A percentile compares a stretch with the other conserved stretches of the same genome.
Conservation (phyloP, 139 green algal genomes). For the Chlorella sp. region DNA sequence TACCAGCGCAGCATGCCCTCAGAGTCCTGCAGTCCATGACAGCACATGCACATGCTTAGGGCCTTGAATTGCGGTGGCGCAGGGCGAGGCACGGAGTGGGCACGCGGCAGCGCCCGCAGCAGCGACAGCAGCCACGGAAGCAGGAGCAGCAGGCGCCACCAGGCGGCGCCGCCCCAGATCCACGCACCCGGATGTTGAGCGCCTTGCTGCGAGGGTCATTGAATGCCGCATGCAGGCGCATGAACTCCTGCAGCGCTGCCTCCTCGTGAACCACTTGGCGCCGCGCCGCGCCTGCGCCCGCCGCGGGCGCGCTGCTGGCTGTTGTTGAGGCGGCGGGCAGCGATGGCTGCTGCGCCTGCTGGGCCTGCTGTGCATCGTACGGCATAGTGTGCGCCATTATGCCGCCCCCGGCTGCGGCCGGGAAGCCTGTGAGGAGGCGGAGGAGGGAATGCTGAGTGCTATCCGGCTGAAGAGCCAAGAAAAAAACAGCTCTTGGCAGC, state of each 20-base stretch:
- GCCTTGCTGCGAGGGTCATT: background rate
- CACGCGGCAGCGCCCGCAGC: too few species aligned
- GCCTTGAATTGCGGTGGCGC: background rate
- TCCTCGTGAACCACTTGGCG: background rate
- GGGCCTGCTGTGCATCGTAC: background rate
- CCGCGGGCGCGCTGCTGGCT: too few species aligned
- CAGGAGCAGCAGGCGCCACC: background rate
- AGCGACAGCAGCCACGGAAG: background rate
- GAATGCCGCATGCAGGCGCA: conserved; percentile 16
- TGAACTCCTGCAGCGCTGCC: background rate
- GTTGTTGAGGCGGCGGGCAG: background rate
- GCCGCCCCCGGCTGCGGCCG: too few species aligned
- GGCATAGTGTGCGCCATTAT: too few species aligned
- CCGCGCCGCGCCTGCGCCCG: background rate
- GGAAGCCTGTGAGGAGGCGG: too few species aligned
- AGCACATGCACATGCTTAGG: background rate
- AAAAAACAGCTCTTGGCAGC: too few species aligned
- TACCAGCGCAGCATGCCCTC: conserved; percentile 1
- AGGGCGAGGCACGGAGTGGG: background rate
- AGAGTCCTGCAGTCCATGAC: background rate
- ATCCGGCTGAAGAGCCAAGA: too few species aligned
- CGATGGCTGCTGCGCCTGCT: conserved; percentile 1
- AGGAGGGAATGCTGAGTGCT: too few species aligned
- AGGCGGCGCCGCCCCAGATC: background rate
- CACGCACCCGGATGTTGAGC: background rate